phyloP scores from a whole-genome alignment of 1,284 basidiomycete species.

The Trichosporon inkin region DNA sequence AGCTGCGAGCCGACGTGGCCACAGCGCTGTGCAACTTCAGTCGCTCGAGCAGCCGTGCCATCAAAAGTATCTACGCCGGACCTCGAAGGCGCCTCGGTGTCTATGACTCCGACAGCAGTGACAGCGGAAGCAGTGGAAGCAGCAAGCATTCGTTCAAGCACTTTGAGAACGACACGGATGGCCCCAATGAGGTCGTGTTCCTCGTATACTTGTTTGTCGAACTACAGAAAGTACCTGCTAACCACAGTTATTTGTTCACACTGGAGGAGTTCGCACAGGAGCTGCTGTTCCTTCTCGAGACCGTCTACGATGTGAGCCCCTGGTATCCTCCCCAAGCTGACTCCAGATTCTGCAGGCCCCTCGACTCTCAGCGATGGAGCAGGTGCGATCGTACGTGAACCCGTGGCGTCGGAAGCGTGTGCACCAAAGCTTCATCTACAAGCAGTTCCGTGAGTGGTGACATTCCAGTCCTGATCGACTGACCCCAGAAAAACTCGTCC shows the following conservation, averaged over 20 bases:
- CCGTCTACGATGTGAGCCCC: constrained; percentile 59
- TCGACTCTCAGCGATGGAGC: constrained; percentile 29
- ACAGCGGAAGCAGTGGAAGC: constrained; percentile 24
- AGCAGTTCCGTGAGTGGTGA: constrained; percentile 38
- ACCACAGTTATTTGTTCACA: constrained; percentile 83
- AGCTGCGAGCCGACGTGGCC: constrained; percentile 64
- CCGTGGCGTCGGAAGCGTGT: constrained; percentile 13
- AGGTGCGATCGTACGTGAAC: constrained; percentile 29
- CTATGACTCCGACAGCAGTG: constrained; percentile 29
- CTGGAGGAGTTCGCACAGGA: constrained; percentile 85
- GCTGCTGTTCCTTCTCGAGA: constrained; percentile 71
- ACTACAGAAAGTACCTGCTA: constrained; percentile 29
- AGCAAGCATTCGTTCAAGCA: constrained; percentile 19
- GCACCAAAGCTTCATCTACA: constrained; percentile 30
- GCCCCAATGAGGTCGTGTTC: constrained; percentile 61
- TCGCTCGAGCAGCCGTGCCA: constrained; percentile 66
- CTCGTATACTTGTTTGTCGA: constrained; percentile 76
- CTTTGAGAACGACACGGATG: constrained; percentile 17
- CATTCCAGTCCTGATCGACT: not conserved
- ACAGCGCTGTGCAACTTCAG: constrained; percentile 64
- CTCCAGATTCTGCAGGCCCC: constrained; percentile 35
- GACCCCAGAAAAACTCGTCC: constrained; percentile 60
- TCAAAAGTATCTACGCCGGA: constrained; percentile 67
- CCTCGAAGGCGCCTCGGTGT: constrained; percentile 38
- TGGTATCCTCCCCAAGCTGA: not conserved